These are phyloP conservation scores for Tylopilus sp. DNA, from an alignment of 768 basidiomycete genomes.

Conservation along the genomic window DNA sequence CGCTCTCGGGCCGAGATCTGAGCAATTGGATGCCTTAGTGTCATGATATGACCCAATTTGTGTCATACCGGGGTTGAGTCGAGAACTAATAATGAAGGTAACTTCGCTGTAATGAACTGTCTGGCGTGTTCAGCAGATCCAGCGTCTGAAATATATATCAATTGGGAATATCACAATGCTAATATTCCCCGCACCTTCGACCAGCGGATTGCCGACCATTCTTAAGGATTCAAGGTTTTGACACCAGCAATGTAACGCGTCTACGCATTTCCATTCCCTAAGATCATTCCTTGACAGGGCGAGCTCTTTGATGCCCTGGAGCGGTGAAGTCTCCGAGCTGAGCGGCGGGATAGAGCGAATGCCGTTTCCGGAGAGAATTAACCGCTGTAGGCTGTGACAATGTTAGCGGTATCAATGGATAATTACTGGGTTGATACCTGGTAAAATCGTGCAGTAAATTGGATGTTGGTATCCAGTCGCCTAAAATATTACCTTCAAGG, in stretches of 20 bases:
- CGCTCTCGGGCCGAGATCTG: constrained; percentile 72
- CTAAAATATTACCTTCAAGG: constrained; percentile 64
- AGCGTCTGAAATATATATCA: constrained; percentile 30
- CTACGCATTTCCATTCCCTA: constrained; percentile 56
- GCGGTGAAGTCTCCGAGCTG: constrained; percentile 13
- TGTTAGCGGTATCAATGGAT: constrained; percentile 6
- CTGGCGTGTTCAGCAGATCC: constrained; percentile 42
- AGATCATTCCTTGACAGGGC: constrained; percentile 63
- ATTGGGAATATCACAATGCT: constrained; percentile 1
- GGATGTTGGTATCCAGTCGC: constrained; percentile 52
- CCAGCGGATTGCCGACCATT: constrained; percentile 61
- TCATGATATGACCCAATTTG: constrained; percentile 1
- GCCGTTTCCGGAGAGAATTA: constrained; percentile 64
- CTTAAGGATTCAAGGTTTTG: constrained; percentile 61
- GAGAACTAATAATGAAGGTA: constrained; percentile 58
- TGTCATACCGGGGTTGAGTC: constrained; percentile 61
- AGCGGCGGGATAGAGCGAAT: constrained; percentile 46
- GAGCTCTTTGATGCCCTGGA: constrained; percentile 50
- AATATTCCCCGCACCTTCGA: constrained; percentile 42
- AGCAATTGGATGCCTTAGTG: constrained; percentile 8
- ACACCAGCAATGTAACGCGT: constrained; percentile 65
- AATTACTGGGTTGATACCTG: constrained; percentile 34
- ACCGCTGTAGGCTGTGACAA: constrained; percentile 48
- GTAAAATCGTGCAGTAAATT: constrained; percentile 42
- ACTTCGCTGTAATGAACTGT: constrained; percentile 61